These are phyloP conservation scores for Beauveria bassiana DNA, from an alignment of 2,329 filamentous ascomycete genomes.

Conservation along the genomic window DNA sequence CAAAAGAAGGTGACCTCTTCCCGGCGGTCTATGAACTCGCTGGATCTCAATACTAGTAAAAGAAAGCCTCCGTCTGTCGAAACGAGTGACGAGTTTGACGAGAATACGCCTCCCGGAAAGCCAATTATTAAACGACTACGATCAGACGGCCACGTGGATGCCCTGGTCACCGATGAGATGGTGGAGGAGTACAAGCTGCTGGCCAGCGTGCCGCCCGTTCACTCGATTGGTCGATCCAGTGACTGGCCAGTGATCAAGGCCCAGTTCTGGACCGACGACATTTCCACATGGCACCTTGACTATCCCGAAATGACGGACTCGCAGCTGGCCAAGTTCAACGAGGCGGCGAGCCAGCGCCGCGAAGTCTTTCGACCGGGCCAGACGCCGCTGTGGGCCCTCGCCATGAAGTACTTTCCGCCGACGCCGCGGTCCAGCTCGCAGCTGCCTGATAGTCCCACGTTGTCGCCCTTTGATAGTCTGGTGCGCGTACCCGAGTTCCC, in stretches of 20 bases:
- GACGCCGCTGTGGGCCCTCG: constrained; percentile 46
- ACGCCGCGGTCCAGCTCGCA: constrained; percentile 18
- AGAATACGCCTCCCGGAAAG: constrained; percentile 28
- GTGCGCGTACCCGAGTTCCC: constrained; percentile 13
- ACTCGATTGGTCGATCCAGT: constrained; percentile 47
- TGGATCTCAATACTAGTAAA: constrained; percentile 44
- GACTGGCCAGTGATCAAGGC: constrained; percentile 49
- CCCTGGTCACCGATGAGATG: constrained; percentile 23
- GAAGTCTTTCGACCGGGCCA: constrained; percentile 48
- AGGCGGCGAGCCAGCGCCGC: constrained; percentile 40
- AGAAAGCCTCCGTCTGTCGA: constrained; percentile 43
- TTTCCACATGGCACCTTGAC: constrained; percentile 49
- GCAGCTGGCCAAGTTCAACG: constrained; percentile 47
- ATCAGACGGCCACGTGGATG: constrained; percentile 37
- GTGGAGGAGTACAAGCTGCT: constrained; percentile 39
- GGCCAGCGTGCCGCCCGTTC: constrained; percentile 41
- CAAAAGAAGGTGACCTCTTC: constrained; percentile 15
- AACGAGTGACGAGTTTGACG: constrained; percentile 44
- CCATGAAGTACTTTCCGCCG: constrained; percentile 52
- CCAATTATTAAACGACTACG: constrained; percentile 49
- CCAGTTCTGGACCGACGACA: constrained; percentile 50
- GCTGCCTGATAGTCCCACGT: constrained; percentile 6
- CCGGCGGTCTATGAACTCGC: constrained; percentile 19
- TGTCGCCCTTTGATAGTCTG: constrained; percentile 12
- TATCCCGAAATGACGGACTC: constrained; percentile 58